Percentiles rank a stretch among this genome's conserved stretches.
phyloP scores from a whole-genome alignment of 2,329 filamentous ascomycete species.

The Sclerotinia borealis region DNA sequence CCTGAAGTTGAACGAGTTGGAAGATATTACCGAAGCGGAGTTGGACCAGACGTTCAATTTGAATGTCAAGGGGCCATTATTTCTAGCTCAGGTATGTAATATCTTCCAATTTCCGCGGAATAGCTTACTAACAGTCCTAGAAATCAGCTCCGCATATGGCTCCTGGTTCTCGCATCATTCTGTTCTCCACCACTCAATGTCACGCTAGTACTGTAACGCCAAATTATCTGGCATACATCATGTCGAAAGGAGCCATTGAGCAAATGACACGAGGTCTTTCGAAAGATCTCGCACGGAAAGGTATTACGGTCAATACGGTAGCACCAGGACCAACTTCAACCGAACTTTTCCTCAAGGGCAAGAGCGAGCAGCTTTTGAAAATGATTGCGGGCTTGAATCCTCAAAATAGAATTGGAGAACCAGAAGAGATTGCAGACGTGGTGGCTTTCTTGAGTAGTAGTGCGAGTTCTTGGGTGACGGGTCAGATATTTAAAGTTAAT shows the following conservation, averaged over 20 bases:
- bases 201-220: constrained; percentile 36
- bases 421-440: constrained; percentile 43
- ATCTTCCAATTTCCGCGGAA: background rate
- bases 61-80: constrained; percentile 54
- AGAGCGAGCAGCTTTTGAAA: constrained; percentile 37
- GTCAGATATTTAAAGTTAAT: constrained; percentile 27
- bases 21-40: constrained; percentile 42
- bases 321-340: constrained; percentile 48
- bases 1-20: constrained; percentile 45
- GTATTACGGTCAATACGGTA: constrained; percentile 45
- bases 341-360: constrained; percentile 43
- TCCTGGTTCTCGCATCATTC: constrained; percentile 43
- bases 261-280: constrained; percentile 45
- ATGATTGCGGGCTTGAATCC: constrained; percentile 38
- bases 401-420: constrained; percentile 39
- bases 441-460: constrained; percentile 36
- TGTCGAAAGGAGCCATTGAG: constrained; percentile 49
- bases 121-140: constrained; percentile 26
- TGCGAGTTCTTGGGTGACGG: constrained; percentile 23
- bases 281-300: constrained; percentile 44
- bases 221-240: constrained; percentile 41
- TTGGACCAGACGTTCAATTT: constrained; percentile 45
- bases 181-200: constrained; percentile 44
- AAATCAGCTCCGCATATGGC: constrained; percentile 47
- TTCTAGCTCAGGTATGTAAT: constrained; percentile 40